phyloP scores from a whole-genome alignment of 2,329 filamentous ascomycete genomes.

The Myriosclerotinia duriaeana region DNA sequence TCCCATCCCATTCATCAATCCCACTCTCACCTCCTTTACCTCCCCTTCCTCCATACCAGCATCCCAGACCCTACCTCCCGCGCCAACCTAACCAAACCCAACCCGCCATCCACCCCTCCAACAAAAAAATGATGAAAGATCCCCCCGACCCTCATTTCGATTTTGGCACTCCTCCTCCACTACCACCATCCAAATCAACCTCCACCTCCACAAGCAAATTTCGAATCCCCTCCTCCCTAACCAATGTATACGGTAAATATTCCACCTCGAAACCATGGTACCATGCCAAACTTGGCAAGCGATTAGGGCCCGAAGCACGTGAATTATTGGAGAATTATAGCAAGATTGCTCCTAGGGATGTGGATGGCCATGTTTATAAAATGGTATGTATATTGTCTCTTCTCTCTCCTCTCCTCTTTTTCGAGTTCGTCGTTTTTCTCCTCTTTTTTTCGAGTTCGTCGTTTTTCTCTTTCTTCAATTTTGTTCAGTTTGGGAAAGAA shows the following conservation, averaged over 20 bases:
- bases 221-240: not conserved
- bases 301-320: conserved; percentile 21
- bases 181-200: not conserved
- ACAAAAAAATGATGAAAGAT: not conserved
- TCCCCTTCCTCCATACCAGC: too few relatives aligned
- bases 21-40: too few relatives aligned
- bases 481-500: not conserved
- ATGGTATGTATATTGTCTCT: conserved; percentile 23
- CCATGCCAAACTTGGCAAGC: conserved; percentile 8
- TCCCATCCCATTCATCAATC: too few relatives aligned
- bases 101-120: too few relatives aligned
- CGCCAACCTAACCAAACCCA: too few relatives aligned
- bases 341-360: conserved; percentile 25
- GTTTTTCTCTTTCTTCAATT: not conserved
- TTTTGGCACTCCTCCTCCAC: conserved; percentile 4
- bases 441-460: not conserved
- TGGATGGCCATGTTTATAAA: conserved; percentile 30
- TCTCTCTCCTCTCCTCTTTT: not conserved
- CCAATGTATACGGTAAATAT: conserved; percentile 1
- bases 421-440: not conserved
- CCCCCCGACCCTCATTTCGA: not conserved
- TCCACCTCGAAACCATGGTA: conserved; percentile 21
- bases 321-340: conserved; percentile 31
- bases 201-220: not conserved
- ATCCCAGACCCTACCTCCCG: too few relatives aligned